A percentile compares a stretch with the other conserved stretches of the same genome.
phyloP scores from a whole-genome alignment of 805 yeast genomes.

The Babjeviella inositovora region DNA sequence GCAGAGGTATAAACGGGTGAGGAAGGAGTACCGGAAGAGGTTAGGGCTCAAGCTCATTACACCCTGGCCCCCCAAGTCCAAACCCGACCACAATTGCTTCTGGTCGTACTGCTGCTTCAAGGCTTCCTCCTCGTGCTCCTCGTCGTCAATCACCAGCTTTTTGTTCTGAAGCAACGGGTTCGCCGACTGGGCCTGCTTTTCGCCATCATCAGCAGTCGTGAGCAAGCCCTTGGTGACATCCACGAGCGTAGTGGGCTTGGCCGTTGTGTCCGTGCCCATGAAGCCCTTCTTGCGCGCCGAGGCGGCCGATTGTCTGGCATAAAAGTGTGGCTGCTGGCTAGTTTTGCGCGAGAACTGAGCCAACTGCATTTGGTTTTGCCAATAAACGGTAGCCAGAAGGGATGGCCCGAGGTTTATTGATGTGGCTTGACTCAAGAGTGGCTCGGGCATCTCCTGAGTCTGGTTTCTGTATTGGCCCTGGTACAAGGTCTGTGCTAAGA shows the following conservation, averaged over 20 bases:
- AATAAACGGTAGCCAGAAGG: conserved; percentile 24
- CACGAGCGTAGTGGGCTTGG: conserved; percentile 11
- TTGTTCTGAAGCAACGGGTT: conserved; percentile 21
- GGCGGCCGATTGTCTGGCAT: conserved; percentile 73
- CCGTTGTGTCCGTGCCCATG: conserved; percentile 3
- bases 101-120: conserved; percentile 41
- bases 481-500: conserved; percentile 20
- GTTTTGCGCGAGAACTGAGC: conserved; percentile 50
- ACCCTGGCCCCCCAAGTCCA: conserved; percentile 87
- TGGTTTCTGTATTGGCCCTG: conserved; percentile 16
- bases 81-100: conserved; percentile 85
- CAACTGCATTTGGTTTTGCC: conserved; percentile 73
- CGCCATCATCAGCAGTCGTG: conserved; percentile 6
- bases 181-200: conserved; percentile 7
- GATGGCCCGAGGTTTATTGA: conserved; percentile 14
- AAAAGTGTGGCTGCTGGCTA: conserved; percentile 57
- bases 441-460: conserved; percentile 1
- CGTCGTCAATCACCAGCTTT: conserved; percentile 25
- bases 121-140: conserved; percentile 49
- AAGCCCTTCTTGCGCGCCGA: conserved; percentile 27
- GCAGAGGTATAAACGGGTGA: conserved; percentile 75
- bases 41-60: conserved; percentile 53
- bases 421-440: conserved; percentile 3
- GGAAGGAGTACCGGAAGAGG: conserved; percentile 66
- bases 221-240: conserved; percentile 20